Evolutionary conservation across 441 rosid species (phyloP), one percentile per base, ranked within the genome.

Genomic region (Croton laevigatus): DNA sequence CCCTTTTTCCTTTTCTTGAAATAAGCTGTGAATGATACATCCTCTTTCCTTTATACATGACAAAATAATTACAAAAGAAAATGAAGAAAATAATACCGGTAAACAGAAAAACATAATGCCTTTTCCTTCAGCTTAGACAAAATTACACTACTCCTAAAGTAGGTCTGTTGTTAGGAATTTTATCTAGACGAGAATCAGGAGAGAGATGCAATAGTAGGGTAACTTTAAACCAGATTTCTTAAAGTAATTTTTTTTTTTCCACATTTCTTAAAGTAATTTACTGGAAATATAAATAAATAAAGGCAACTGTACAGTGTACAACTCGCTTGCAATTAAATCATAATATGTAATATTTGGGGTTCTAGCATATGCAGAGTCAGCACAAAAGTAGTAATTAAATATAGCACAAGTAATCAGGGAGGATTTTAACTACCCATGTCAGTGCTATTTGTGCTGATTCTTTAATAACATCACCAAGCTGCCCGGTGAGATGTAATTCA

Each of bases 401-500:
- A 63, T 17, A 20, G 59, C 19, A 72, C n/a, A 9, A 67, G 32
- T 10, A 20, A 68, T 58, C 68, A 4, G 48, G 16, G 68, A 78
- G 60, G 66, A 54, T 45, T 48, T 52, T 45, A n/a, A 74, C 80
- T 89, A 95, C 99, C 99, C 99, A 95, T 78, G 99, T 91, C 68
- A 95, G 79, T 66, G 99, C 99, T 81, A 95, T 86, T 45, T 93
- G 98, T 68, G 99, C 99, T 23, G 99, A 95, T 83, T 95, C 99
- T 76, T 95, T 95, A 59, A 95, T 95, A 49, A 95, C 98, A 85
- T 95, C 99, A 75, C 99, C 99, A 27, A 95, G 96, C 76, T 95
- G 99, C 59, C 99, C 99, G 4, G 99, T 95, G 71, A 95, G 91
- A 84, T 88, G 99, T 68, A 95, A 76, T 70, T 88, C 98, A 27